Percentiles rank a stretch among this genome's conserved stretches.
phyloP scores from a whole-genome alignment of 352 stramenopile species.

The Aphanomyces astaci region DNA sequence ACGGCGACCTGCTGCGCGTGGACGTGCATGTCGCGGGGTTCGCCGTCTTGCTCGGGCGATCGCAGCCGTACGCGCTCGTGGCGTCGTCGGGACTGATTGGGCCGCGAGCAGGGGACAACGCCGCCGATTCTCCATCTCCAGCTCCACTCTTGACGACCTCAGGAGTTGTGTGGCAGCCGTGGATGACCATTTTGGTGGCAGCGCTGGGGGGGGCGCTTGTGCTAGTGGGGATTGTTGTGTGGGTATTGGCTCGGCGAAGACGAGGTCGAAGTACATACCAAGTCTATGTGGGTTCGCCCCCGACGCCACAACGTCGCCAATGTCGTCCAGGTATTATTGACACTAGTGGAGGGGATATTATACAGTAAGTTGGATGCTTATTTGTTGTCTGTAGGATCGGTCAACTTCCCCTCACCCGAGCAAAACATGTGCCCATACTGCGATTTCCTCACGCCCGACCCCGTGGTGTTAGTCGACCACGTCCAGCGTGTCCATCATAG shows the following conservation, averaged over 20 bases:
- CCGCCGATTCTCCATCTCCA: not conserved
- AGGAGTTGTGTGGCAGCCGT: conserved; percentile 33
- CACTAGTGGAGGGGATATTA: too few species aligned
- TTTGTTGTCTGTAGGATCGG: not conserved
- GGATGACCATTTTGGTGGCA: conserved; percentile 42
- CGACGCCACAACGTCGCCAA: conserved; percentile 3
- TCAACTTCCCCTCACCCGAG: not conserved
- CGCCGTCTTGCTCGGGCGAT: conserved; percentile 46
- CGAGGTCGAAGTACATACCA: not conserved
- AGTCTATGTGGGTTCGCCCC: not conserved
- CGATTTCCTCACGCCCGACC: conserved; percentile 36
- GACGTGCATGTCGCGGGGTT: conserved; percentile 60
- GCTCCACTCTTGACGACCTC: not conserved
- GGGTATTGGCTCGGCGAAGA: conserved; percentile 34
- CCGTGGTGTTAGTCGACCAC: conserved; percentile 59
- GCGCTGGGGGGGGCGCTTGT: conserved; percentile 36
- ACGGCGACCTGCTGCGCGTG: conserved; percentile 41
- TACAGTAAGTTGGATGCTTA: too few species aligned
- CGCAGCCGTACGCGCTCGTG: conserved; percentile 67
- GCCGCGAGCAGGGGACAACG: not conserved
- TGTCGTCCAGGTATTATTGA: conserved; percentile 14
- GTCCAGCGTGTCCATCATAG: conserved; percentile 48
- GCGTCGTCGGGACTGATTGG: conserved; percentile 45
- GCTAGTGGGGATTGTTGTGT: conserved; percentile 33
- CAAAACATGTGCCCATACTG: conserved; percentile 60